Base-by-base conservation (phyloP, 2,329 filamentous ascomycete genomes). In the Diplodia seriata region DNA sequence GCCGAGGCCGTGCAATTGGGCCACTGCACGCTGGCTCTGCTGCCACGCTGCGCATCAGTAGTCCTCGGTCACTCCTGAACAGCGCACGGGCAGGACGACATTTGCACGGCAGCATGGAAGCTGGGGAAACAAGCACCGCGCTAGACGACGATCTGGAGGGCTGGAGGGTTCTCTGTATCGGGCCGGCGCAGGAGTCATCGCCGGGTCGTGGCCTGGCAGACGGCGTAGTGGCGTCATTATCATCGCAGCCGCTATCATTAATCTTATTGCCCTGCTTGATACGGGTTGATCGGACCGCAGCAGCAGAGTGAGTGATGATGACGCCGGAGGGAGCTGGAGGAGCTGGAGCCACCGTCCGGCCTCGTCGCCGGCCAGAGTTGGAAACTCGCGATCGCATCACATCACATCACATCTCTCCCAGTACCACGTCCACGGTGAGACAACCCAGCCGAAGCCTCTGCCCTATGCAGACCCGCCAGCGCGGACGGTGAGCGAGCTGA, bases 61-160 rank as follows among this genome's bases (percentile, higher is more conserved):
- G 23, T 26, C 23, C 23, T n/a, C n/a, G n/a, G n/a, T n/a, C n/a
- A n/a, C n/a, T n/a, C n/a, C n/a, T n/a, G n/a, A n/a, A 26, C 23
- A 26, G 23, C 33, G 53, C 23, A 20, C 26, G 31, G 7, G 51
- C 18, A 29, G 9, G 53, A 33, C 31, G 31, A 33, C 31, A 8
- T 8, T 31, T 8, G 5, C 31, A 7, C 31, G 8, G 31, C 53
- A 36, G 29, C 29, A 31, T 3, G 33, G 5, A 15, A 15, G n/a
- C 55, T 49, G 56, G 40, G 56, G 56, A 61, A 61, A 49, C 56
- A 61, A 61, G 56, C 56, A 61, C 40, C 23, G 26, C 40, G 40
- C 56, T 61, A 49, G 56, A 18, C 23, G 56, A 26, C 56, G 56
- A 61, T 43, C 53, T 56, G 53, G 31, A 56, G 53, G 18, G 53